Conservation (phyloP, 2,329 filamentous ascomycete genomes). For the Acrocalymma vagum region DNA sequence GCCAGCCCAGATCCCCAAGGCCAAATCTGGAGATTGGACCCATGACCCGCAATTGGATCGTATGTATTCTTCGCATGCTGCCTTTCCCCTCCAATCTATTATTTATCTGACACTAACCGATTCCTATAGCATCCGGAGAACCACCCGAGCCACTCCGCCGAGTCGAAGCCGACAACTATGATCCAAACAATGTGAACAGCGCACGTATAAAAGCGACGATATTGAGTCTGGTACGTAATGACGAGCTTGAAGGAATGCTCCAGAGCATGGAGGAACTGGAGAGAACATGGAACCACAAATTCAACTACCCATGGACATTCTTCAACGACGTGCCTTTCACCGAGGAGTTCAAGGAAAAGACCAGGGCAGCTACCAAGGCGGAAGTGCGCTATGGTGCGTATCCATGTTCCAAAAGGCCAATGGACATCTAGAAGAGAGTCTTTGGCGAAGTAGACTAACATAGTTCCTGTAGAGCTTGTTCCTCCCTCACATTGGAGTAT, state of each 20-base stretch:
- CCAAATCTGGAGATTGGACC: slow-evolving; percentile 68
- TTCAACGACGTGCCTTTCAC: slow-evolving; percentile 96
- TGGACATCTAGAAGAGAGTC: no score
- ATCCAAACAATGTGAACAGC: slow-evolving; percentile 75
- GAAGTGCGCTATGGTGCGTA: slow-evolving; percentile 80
- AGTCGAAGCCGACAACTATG: slow-evolving; percentile 76
- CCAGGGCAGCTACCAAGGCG: slow-evolving; percentile 83
- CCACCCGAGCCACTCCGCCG: slow-evolving; percentile 79
- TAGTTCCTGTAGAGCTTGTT: slow-evolving; percentile 72
- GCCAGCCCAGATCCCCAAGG: slow-evolving; percentile 40
- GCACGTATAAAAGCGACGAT: slow-evolving; percentile 93
- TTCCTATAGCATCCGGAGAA: slow-evolving; percentile 75
- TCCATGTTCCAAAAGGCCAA: neutral
- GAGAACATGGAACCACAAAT: slow-evolving; percentile 95
- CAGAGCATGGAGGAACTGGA: slow-evolving; percentile 92
- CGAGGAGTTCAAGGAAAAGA: slow-evolving; percentile 89
- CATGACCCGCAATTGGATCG: slow-evolving; percentile 88
- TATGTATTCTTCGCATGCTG: slow-evolving; percentile 57
- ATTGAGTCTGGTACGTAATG: slow-evolving; percentile 89
- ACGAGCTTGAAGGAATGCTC: slow-evolving; percentile 84
- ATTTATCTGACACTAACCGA: slow-evolving; percentile 9
- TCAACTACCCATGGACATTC: slow-evolving; percentile 99
- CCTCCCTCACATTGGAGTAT: slow-evolving; percentile 95
- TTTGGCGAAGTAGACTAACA: slow-evolving; percentile 16
- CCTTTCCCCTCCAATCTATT: slow-evolving; percentile 6